Conservation (phyloP, 305 asterid species). For the Andrographis paniculata region DNA sequence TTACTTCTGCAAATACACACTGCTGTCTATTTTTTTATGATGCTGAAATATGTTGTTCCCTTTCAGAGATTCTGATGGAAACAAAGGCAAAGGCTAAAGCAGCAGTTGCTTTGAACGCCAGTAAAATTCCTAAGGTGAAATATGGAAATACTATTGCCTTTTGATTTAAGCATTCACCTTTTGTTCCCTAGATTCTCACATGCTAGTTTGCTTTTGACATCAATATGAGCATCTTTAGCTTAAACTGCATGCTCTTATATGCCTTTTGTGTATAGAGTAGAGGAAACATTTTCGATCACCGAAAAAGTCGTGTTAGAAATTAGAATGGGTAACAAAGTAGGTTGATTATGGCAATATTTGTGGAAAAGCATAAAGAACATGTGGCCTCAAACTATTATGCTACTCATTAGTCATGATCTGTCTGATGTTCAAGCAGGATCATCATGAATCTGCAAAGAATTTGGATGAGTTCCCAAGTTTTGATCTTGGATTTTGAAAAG, state of each 20-base stretch:
- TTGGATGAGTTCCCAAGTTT: slow-evolving; percentile 54
- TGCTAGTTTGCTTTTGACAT: not conserved
- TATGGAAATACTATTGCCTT: slow-evolving; percentile 14
- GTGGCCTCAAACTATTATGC: too few species aligned
- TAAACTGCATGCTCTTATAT: too few species aligned
- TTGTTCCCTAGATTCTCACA: slow-evolving; percentile 8
- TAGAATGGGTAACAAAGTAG: too few species aligned
- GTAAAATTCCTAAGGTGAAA: slow-evolving; percentile 30
- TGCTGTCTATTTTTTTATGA: slow-evolving; percentile 14
- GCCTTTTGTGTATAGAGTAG: slow-evolving; percentile 4
- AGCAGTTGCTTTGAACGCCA: slow-evolving; percentile 21
- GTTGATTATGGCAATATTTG: too few species aligned
- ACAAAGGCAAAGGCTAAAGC: slow-evolving; percentile 24
- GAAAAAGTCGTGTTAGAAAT: too few species aligned
- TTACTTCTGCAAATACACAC: slow-evolving; percentile 11
- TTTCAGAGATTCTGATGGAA: slow-evolving; percentile 28
- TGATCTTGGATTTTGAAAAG: slow-evolving; percentile 69
- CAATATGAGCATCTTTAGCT: too few species aligned
- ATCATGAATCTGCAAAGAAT: not conserved
- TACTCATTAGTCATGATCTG: slow-evolving; percentile 14
- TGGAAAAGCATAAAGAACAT: too few species aligned
- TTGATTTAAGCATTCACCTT: slow-evolving; percentile 6
- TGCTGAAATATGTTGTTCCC: slow-evolving; percentile 18
- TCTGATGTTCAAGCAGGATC: slow-evolving; percentile 5
- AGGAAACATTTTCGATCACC: not conserved